Evolutionary conservation across 2,329 filamentous ascomycete genomes (phyloP), one percentile per base, ranked within the genome.

Genomic region (Stenocarpella maydis): DNA sequence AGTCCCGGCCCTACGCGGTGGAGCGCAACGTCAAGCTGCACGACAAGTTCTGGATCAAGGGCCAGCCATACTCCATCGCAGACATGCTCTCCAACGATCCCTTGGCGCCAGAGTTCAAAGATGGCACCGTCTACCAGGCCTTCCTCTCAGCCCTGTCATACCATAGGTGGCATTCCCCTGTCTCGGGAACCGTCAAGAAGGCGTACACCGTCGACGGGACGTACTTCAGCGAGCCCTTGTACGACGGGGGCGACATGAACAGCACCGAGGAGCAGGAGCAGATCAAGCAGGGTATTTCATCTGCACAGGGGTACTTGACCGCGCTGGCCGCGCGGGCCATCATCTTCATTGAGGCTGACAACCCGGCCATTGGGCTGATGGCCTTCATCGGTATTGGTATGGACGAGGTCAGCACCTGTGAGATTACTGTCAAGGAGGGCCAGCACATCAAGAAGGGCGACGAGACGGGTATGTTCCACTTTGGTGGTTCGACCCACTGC

Each of bases 381-480:
- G 89, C 86, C 0, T 91, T 94, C 72, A 81, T 94, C 15, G 88
- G 87, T 1, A 86, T 94, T 4, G 92, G 92, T 1, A 94, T 94
- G 92, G 90, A 89, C 50, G 92, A 95, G 79, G 91, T 94, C 15
- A 90, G 87, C 69, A 90, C 90, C 0, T 93, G 91, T 74, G 90
- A 93, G 64, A 89, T 92, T 60, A 91, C 88, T 0, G 90, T 92
- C 14, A 84, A 84, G 73, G 86, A 90, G 75, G 91, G 90, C 0
- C 85, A 93, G 76, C 83, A 85, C 65, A 76, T 94, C 19, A 82
- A 82, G 65, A 94, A 93, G 82, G 92, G 92, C 1, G 87, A 93
- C 5, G 81, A 93, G 80, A 82, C 90, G 47, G 92, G 92, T 50
- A 93, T 93, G 91, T 94, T 94, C 79, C 92, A 94, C 76, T 94